These are phyloP conservation scores for Petunia axillaris DNA, from an alignment of 257 asterid genomes.

Conservation along the genomic window DNA sequence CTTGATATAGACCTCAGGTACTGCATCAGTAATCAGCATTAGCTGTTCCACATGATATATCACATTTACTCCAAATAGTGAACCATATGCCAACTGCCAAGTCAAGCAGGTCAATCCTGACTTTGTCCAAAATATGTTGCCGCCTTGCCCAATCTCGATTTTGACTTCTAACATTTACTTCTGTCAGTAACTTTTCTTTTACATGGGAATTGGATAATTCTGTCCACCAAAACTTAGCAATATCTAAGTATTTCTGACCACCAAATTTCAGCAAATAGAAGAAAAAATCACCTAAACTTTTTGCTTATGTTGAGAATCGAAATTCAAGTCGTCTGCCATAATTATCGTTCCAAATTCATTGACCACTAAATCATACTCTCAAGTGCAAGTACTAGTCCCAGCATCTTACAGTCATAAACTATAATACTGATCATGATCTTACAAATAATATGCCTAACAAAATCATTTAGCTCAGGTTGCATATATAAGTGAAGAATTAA, in stretches of 20 bases:
- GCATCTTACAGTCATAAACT: neutral
- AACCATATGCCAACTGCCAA: neutral
- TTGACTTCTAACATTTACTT: neutral
- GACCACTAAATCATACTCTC: neutral
- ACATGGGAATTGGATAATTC: neutral
- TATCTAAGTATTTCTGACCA: neutral
- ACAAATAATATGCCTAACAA: neutral
- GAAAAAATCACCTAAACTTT: neutral
- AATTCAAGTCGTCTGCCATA: neutral
- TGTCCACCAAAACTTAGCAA: neutral
- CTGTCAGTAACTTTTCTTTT: neutral
- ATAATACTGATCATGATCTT: neutral
- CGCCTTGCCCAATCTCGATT: neutral
- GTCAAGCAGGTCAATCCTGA: slow-evolving; percentile 12
- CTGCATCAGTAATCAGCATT: neutral
- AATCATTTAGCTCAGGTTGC: neutral
- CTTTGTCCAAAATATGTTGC: neutral
- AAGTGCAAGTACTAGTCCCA: neutral
- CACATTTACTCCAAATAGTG: neutral
- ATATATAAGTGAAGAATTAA: neutral
- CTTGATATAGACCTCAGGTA: neutral
- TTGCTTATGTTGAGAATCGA: neutral
- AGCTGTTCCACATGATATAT: neutral
- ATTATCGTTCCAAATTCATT: neutral
- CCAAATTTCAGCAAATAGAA: neutral